Percentiles rank a stretch among this genome's conserved stretches.
Evolutionary conservation across 352 stramenopile genomes (phyloP).

Genomic region (Vaucheria bursata): DNA sequence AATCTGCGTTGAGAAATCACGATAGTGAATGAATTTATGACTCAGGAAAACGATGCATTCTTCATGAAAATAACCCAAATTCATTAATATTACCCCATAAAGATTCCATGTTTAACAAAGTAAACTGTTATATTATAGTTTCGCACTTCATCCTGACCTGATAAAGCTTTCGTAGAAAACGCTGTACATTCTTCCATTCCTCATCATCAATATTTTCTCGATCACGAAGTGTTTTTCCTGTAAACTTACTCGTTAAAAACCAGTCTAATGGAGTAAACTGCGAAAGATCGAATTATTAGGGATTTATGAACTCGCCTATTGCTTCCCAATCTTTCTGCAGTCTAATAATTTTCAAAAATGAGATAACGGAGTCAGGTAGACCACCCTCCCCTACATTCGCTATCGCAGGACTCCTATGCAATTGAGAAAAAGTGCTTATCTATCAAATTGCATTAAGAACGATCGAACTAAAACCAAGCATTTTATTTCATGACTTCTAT

Average conservation of each 20-base stretch:
- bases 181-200: constrained; percentile 36
- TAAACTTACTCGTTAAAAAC: too few relatives aligned
- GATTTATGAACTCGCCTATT: constrained; percentile 13
- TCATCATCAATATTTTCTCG: constrained; percentile 8
- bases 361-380: constrained; percentile 17
- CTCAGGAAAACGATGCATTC: not conserved
- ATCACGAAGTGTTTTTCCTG: constrained; percentile 20
- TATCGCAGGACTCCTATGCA: not conserved
- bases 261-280: too few relatives aligned
- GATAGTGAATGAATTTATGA: not conserved
- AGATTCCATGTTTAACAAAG: not conserved
- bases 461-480: too few relatives aligned
- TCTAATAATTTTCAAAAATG: constrained; percentile 36
- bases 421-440: too few relatives aligned
- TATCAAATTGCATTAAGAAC: too few relatives aligned
- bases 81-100: not conserved
- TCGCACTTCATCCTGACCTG: constrained; percentile 24
- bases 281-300: too few relatives aligned
- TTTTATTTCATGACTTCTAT: too few relatives aligned
- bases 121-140: not conserved
- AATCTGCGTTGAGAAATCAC: not conserved
- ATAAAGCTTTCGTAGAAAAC: constrained; percentile 34
- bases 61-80: too few relatives aligned
- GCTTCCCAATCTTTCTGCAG: constrained; percentile 41
- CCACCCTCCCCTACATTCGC: constrained; percentile 21